Evolutionary conservation across 768 basidiomycete species (phyloP).

Genomic region (Termitomyces sp.): DNA sequence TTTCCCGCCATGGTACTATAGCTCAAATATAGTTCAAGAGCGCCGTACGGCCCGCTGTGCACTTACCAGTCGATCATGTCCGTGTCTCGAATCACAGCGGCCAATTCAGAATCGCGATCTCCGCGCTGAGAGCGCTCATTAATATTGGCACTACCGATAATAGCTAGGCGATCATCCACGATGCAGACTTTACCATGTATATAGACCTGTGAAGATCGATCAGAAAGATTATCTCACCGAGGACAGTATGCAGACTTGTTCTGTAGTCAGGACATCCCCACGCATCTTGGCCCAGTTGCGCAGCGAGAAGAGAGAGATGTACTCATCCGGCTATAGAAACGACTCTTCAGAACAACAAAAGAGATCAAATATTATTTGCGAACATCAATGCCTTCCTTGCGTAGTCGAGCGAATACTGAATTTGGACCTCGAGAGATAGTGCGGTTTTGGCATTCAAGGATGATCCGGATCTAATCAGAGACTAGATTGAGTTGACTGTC

Average conservation of each 20-base stretch:
- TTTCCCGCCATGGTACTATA: slow-evolving; percentile 87
- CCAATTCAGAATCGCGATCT: slow-evolving; percentile 95
- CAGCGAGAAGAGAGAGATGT: slow-evolving; percentile 87
- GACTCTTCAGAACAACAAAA: slow-evolving; percentile 10
- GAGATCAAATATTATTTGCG: slow-evolving; percentile 20
- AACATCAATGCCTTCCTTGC: slow-evolving; percentile 88
- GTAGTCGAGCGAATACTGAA: slow-evolving; percentile 85
- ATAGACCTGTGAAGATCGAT: slow-evolving; percentile 57
- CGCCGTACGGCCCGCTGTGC: not conserved
- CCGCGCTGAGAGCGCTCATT: slow-evolving; percentile 96
- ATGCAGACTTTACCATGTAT: slow-evolving; percentile 88
- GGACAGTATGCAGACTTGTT: slow-evolving; percentile 54
- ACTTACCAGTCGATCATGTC: slow-evolving; percentile 91
- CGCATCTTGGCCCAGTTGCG: slow-evolving; percentile 93
- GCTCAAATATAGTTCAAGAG: not conserved
- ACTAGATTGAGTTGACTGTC: not conserved
- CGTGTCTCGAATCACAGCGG: slow-evolving; percentile 90
- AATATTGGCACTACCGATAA: slow-evolving; percentile 96
- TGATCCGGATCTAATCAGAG: slow-evolving; percentile 73
- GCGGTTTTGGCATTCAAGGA: slow-evolving; percentile 92
- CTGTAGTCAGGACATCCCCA: slow-evolving; percentile 80
- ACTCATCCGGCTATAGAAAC: slow-evolving; percentile 74
- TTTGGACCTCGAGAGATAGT: slow-evolving; percentile 85
- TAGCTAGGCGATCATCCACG: slow-evolving; percentile 91
- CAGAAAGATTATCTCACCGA: not conserved